Percentiles rank a stretch among this genome's conserved stretches.
These are phyloP conservation scores for Moelleriella libera DNA, from an alignment of 2,329 filamentous ascomycete species.

Conservation along the genomic window DNA sequence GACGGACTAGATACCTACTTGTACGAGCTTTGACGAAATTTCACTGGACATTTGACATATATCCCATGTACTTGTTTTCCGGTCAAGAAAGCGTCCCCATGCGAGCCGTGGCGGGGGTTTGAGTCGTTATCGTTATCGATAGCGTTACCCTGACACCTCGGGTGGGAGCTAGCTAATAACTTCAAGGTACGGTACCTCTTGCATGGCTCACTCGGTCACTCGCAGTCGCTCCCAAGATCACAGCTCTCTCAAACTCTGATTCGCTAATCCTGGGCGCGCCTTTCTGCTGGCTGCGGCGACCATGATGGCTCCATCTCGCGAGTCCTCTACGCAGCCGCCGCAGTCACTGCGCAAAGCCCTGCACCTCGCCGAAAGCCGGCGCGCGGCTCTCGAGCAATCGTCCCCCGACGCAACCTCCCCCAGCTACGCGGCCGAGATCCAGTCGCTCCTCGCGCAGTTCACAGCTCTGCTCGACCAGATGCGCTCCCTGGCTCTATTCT, in stretches of 20 bases:
- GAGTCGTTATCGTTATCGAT: constrained; percentile 1
- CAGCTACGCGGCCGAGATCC: constrained; percentile 53
- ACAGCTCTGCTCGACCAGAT: constrained; percentile 58
- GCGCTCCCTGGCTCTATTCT: constrained; percentile 67
- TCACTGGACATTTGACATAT: too few relatives aligned
- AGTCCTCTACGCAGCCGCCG: too few relatives aligned
- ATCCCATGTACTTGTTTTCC: too few relatives aligned
- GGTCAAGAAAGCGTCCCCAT: background rate
- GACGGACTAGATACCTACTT: too few relatives aligned
- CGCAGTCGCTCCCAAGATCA: too few relatives aligned
- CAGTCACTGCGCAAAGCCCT: constrained; percentile 35
- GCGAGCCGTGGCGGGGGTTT: background rate
- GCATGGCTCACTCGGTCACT: too few relatives aligned
- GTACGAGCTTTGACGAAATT: too few relatives aligned
- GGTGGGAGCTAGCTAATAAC: constrained; percentile 17
- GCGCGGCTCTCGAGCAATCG: constrained; percentile 40
- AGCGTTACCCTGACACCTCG: constrained; percentile 6
- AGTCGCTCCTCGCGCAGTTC: constrained; percentile 54
- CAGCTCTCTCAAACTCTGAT: too few relatives aligned
- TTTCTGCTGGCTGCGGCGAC: too few relatives aligned
- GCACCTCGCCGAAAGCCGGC: constrained; percentile 34
- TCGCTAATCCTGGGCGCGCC: too few relatives aligned
- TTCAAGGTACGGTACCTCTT: too few relatives aligned
- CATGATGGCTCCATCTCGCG: too few relatives aligned
- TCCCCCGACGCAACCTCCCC: constrained; percentile 51